Percentiles rank a stretch among this genome's conserved stretches.
Conservation (phyloP, 73 alveolate species). For the Stentor coeruleus region DNA sequence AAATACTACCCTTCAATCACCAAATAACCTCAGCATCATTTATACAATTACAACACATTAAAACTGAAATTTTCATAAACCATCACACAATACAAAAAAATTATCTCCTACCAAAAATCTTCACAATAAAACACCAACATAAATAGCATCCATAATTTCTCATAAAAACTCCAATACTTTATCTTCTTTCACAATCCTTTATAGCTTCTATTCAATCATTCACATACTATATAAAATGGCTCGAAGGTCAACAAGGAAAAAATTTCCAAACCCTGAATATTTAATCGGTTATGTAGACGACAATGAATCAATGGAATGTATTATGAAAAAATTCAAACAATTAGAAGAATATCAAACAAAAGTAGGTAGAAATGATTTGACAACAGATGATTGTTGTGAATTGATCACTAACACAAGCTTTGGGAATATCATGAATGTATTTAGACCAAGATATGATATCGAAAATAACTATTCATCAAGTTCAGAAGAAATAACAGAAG, state of each 20-base stretch:
- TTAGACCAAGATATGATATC: slow-evolving; percentile 12
- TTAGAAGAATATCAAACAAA: slow-evolving; percentile 18
- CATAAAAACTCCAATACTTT: too few relatives aligned
- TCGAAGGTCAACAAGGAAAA: slow-evolving; percentile 9
- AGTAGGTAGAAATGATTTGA: slow-evolving; percentile 6
- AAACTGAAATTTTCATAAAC: too few relatives aligned
- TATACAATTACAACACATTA: too few relatives aligned
- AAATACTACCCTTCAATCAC: too few relatives aligned
- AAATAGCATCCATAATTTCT: too few relatives aligned
- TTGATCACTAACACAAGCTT: background rate
- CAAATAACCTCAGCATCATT: too few relatives aligned
- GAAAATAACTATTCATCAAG: slow-evolving; percentile 38
- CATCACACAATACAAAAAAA: too few relatives aligned
- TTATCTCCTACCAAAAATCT: too few relatives aligned
- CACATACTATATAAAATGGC: too few relatives aligned
- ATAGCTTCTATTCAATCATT: too few relatives aligned
- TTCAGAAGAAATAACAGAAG: slow-evolving; percentile 63
- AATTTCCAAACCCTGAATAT: slow-evolving; percentile 16
- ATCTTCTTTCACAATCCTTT: too few relatives aligned
- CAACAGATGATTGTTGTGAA: slow-evolving; percentile 17
- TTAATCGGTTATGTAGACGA: slow-evolving; percentile 19
- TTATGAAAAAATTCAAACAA: slow-evolving; percentile 25
- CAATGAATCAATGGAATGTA: slow-evolving; percentile 13
- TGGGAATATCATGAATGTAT: background rate
- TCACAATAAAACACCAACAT: too few relatives aligned